These are phyloP conservation scores for Mrakia frigida DNA, from an alignment of 768 basidiomycete species.

Conservation along the genomic window DNA sequence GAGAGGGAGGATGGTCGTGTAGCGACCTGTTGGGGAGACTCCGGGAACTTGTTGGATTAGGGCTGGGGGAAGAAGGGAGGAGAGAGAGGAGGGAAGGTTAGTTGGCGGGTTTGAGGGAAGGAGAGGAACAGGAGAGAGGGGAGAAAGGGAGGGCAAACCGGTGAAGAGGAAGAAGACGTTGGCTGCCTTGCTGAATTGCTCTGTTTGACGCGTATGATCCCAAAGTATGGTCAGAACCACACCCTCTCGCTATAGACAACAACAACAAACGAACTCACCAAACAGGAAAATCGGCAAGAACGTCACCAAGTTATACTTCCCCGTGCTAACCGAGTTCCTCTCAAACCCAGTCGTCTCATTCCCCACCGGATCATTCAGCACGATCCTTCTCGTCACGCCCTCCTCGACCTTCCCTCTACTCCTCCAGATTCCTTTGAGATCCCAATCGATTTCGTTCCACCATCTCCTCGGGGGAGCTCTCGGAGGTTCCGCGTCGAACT, in stretches of 20 bases:
- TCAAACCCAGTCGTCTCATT: conserved; percentile 57
- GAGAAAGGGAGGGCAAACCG: conserved; percentile 15
- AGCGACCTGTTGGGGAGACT: conserved; percentile 91
- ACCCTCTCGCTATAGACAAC: not conserved
- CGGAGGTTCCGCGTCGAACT: conserved; percentile 32
- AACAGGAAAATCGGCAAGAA: conserved; percentile 90
- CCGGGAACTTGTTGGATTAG: conserved; percentile 96
- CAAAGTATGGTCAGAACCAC: not conserved
- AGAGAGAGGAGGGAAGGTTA: not conserved
- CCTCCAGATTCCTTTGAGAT: conserved; percentile 26
- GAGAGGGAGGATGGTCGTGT: conserved; percentile 90
- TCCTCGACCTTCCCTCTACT: conserved; percentile 35
- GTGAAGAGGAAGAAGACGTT: conserved; percentile 99
- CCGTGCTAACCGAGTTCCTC: conserved; percentile 80
- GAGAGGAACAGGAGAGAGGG: conserved; percentile 4
- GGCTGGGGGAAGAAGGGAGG: conserved; percentile 50
- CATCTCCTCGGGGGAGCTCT: conserved; percentile 22
- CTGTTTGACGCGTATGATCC: conserved; percentile 47
- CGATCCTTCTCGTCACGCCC: conserved; percentile 55
- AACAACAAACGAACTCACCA: conserved; percentile 53
- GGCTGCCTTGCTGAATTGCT: conserved; percentile 98
- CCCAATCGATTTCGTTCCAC: conserved; percentile 28
- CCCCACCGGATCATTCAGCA: conserved; percentile 62
- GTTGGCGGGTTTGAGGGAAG: not conserved
- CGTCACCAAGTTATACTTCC: conserved; percentile 83